Evolutionary conservation across 148 eudicot genomes (phyloP), one percentile per base, ranked within the genome.

Genomic region (Vaccinium myrtillus): DNA sequence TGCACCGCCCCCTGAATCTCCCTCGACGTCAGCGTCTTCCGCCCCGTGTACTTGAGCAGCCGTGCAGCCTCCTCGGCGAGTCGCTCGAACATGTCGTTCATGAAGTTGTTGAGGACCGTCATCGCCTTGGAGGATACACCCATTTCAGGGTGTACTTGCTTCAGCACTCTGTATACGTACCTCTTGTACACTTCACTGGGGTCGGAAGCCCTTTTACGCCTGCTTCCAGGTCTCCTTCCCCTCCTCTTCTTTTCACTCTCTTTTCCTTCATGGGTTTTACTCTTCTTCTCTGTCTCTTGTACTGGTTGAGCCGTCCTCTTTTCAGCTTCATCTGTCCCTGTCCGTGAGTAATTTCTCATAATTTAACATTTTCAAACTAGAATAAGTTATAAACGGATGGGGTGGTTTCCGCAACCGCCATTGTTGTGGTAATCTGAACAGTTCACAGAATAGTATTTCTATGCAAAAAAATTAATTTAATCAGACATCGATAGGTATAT

Each of bases 141-240:
- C 87, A 94, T 46, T 0, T 93, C 99, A 0, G 98, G 97, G 73
- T 96, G 99, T 10, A 96, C 99, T 67, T 96, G 95, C 78, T 94
- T 96, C 90, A 94, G 32, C 69, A 94, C 98, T 78, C 84, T 90
- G 36, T 32, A 91, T 49, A 93, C 87, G 63, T 96, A 96, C 48
- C 87, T 91, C 81, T 86, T 88, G 63, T 94, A 94, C 88, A 90
- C 96, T 58, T 81, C 93, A 30, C 90, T 50, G 0, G 84, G 91
- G 6, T 63, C 89, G 2, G 83, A 25, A 25, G 69, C 76, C 75
- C 27, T 36, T 83, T 86, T 78, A 74, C 78, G 53, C 75, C 81
- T 48, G 56, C 77, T 71, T 43, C 50, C 59, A 81, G 58, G 61
- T 71, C 82, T 82, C 83, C 77, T 48, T 82, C 69, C 63, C 75